Base-by-base conservation (phyloP, 164 flowering plant genomes). In the Santalum album region DNA sequence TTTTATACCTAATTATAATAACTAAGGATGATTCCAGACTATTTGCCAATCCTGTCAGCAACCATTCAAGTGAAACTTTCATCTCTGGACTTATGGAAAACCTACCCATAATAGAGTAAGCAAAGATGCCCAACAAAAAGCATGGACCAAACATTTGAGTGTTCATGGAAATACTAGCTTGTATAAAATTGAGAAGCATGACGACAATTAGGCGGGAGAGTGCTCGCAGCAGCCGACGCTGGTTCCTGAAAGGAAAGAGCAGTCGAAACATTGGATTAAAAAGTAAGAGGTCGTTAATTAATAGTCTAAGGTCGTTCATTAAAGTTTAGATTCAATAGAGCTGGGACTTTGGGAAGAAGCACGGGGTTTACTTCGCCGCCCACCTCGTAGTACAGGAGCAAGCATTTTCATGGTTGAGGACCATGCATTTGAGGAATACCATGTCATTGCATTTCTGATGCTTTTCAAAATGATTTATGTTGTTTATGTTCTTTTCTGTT, bases 291-390 rank as follows among this genome's bases (percentile, higher is more conserved):
- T 60, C 82, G 69, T 78, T 75, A 29, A 87, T 94, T 58, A 79
- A 85, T 58, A 78, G 65, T 69, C 90, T n/a, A n/a, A 79, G 99
- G 75, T 60, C 82, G 69, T 78, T 75, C 29, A 87, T 94, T 58
- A 79, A 85, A 78, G 65, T 69, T 90, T 85, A 55, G 96, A 86
- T 73, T 87, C 87, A 48, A 12, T 79, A 78, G 95, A 87, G 75
- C 72, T 94, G 46, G 80, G 76, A 66, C 73, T 87, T 52, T 94
- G 99, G 99, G 95, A 87, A 67, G 99, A 94, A 68, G 86, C 96
- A 50, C 99, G 87, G 57, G 99, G 87, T 34, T 76, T 94, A 66
- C 89, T 94, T 54, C 87, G 97, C 19, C 96, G 96, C 20, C 80
- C 96, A 21, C 95, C 95, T 38, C 71, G 70, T 64, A 47, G 73